Evolutionary conservation across 2,329 filamentous ascomycete genomes (phyloP), one percentile per base, ranked within the genome.

Genomic region (Geoglossum cookeanum): DNA sequence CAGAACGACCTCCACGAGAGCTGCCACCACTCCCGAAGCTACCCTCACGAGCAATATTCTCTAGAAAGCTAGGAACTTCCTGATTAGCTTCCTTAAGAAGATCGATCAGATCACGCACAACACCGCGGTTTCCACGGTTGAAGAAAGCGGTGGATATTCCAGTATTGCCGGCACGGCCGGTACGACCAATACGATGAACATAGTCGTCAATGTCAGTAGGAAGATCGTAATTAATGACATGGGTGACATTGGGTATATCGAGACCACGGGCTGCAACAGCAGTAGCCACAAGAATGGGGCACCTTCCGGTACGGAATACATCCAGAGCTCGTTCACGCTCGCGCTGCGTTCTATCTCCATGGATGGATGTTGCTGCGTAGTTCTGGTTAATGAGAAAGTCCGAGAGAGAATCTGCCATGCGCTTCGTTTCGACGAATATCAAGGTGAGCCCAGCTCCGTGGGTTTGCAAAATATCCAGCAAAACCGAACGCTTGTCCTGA

Each of bases 181-280:
- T 98, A 91, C 92, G 92, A 84, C 92, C 92, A 67, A 98, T 98
- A 71, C 92, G 87, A 74, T 98, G 92, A 59, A 98, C 92, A 65
- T 98, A 98, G 73, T 97, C 92, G 67, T 97, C 92, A 66, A 97
- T 94, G 68, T 97, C 92, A 58, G 90, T 96, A 55, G 92, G 92
- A n/a, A 98, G 80, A 71, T 98, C 92, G 72, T 98, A 98, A 78
- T 98, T 98, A 78, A 98, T 83, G 54, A 98, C 92, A 73, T 98
- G 92, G 48, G 83, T 91, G 60, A 98, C 92, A 63, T 96, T 94
- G 11, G 91, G 89, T 47, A 98, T 96, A 77, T 97, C 91, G 13
- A 94, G 76, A 74, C 87, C 85, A 76, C 81, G 78, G 66, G 92
- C 92, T 65, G 92, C 92, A 66, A 98, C 92, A 66, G 92, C 92